Evolutionary conservation across 2,329 filamentous ascomycete species (phyloP), one percentile per base, ranked within the genome.

Genomic region (Blastomyces emzantsi): DNA sequence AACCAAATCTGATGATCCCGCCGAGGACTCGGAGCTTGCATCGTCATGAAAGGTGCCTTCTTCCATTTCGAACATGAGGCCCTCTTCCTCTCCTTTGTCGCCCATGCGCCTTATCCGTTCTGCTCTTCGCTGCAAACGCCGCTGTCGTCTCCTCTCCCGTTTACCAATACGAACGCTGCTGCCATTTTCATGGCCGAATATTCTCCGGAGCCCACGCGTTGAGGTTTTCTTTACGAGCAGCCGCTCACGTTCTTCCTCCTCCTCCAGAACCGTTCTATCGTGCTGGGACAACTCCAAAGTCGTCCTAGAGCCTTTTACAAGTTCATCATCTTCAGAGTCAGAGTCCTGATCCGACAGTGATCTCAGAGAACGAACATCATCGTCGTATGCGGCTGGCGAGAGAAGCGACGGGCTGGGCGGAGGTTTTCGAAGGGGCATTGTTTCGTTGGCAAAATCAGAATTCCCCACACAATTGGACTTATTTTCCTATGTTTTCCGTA

Each of bases 51-150:
- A 83, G 2, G 82, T 84, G 1, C 91, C 90, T 72, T 92, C 88
- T 75, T 97, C 92, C 88, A 93, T 90, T 77, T 94, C 90, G 74
- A 90, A 92, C 87, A 96, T 90, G 70, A 95, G 79, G 47, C 88
- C 87, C 68, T 90, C 85, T 72, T 90, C 89, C 63, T 75, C 71
- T 83, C 73, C 67, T 76, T 79, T 66, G 82, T 81, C 76, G 77
- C 81, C 75, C 62, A 60, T 70, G 47, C 71, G 84, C 85, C 69
- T 80, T 78, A 67, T 77, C 60, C 69, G 68, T 45, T 69, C 70
- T 62, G 66, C 67, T 65, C 71, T 70, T 64, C 71, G 70, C 71
- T 83, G 78, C 52, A 78, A 75, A 63, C 81, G 80, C 57, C 84
- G 78, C 57, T 74, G 75, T 63, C 74, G 74, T 66, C 82, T 79